Evolutionary conservation across 345 rosid species (phyloP).

Genomic region (Eucalyptus urophylla): DNA sequence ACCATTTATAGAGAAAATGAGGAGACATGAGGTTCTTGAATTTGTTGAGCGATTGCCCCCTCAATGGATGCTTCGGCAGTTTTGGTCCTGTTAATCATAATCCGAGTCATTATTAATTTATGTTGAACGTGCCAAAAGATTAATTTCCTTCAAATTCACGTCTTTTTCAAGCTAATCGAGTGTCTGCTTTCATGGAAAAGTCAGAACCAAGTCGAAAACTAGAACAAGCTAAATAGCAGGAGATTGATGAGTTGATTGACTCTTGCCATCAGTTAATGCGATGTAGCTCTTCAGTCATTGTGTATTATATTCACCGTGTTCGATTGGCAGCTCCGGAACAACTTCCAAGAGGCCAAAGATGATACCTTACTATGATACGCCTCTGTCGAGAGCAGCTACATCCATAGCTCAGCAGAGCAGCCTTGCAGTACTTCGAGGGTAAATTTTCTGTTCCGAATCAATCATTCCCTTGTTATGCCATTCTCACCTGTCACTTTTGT

Average conservation of each 20-base stretch:
- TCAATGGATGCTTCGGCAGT: background rate
- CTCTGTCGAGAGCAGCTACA: conserved; percentile 28
- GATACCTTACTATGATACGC: conserved; percentile 29
- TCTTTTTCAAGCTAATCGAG: background rate
- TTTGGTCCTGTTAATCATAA: background rate
- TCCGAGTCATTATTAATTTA: background rate
- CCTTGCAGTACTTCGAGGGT: conserved; percentile 15
- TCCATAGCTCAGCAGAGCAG: conserved; percentile 25
- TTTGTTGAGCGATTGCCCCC: background rate
- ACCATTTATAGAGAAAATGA: background rate
- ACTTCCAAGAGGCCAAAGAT: conserved; percentile 31
- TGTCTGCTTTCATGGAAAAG: background rate
- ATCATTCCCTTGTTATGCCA: background rate
- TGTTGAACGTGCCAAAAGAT: background rate
- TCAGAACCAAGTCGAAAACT: background rate
- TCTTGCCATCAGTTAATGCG: background rate
- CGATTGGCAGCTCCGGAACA: conserved; percentile 17
- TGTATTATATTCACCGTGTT: background rate
- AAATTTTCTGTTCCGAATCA: background rate
- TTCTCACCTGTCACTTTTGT: background rate
- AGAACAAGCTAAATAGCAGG: background rate
- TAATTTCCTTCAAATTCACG: background rate
- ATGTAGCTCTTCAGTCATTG: background rate
- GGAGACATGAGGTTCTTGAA: background rate
- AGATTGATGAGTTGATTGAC: background rate